These are phyloP conservation scores for Metarhizium brunneum DNA, from an alignment of 2,329 filamentous ascomycete genomes.

Conservation along the genomic window DNA sequence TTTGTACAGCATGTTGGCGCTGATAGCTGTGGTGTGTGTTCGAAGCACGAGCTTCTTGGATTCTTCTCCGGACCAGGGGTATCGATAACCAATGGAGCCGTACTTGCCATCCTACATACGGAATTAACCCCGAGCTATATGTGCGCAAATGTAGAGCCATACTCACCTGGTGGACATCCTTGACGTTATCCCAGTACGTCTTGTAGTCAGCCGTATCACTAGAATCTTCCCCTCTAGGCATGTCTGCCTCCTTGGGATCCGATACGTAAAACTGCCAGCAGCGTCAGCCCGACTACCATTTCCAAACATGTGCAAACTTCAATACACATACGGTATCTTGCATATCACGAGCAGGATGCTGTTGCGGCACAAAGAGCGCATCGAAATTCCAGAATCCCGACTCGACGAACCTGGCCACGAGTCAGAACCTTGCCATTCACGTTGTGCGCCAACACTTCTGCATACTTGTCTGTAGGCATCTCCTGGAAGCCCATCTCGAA, in stretches of 20 bases:
- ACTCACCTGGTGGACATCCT: conserved; percentile 63
- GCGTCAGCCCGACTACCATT: background rate
- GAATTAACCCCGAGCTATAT: background rate
- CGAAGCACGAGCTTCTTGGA: conserved; percentile 76
- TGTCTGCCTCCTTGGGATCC: conserved; percentile 70
- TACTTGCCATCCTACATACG: conserved; percentile 62
- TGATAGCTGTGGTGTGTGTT: conserved; percentile 92
- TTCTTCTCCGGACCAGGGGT: conserved; percentile 86
- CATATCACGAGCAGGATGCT: conserved; percentile 92
- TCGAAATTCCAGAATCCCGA: conserved; percentile 99
- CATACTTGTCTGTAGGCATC: conserved; percentile 76
- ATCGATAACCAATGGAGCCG: conserved; percentile 92
- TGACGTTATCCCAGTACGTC: conserved; percentile 80
- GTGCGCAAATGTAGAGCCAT: background rate
- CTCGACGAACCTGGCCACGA: conserved; percentile 57
- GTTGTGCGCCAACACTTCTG: too few species aligned
- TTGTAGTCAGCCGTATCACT: conserved; percentile 59
- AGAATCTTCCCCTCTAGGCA: conserved; percentile 38
- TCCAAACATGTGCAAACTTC: background rate
- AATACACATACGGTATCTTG: conserved; percentile 60
- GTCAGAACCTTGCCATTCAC: background rate
- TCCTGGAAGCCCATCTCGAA: conserved; percentile 98
- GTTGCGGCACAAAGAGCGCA: conserved; percentile 85
- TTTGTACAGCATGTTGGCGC: conserved; percentile 82
- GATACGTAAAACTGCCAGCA: conserved; percentile 71